These are phyloP conservation scores for Neonectria magnoliae DNA, from an alignment of 2,329 filamentous ascomycete genomes.

Conservation along the genomic window DNA sequence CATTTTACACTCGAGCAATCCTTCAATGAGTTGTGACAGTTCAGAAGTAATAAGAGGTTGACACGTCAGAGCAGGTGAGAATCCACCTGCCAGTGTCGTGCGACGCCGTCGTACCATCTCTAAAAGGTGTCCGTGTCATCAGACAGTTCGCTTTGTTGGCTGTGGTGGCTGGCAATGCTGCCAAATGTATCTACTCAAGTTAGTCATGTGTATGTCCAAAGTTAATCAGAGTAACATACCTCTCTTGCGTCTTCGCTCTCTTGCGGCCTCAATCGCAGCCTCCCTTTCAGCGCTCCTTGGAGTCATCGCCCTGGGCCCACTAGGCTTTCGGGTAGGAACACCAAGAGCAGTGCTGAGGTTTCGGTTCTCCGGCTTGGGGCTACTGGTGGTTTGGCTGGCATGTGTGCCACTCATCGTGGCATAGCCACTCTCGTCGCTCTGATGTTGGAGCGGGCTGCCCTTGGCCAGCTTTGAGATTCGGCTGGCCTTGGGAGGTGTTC, in stretches of 20 bases:
- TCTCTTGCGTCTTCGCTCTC: slow-evolving; percentile 65
- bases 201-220: slow-evolving; percentile 1
- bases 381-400: slow-evolving; percentile 62
- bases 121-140: slow-evolving; percentile 53
- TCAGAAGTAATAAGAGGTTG: slow-evolving; percentile 13
- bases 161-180: slow-evolving; percentile 47
- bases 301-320: slow-evolving; percentile 70
- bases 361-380: slow-evolving; percentile 66
- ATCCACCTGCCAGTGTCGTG: slow-evolving; percentile 15
- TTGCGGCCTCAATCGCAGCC: slow-evolving; percentile 49
- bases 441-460: slow-evolving; percentile 65
- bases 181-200: slow-evolving; percentile 48
- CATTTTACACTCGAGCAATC: slow-evolving; percentile 18
- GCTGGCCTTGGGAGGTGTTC: slow-evolving; percentile 58
- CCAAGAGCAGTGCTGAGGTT: slow-evolving; percentile 65
- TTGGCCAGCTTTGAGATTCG: slow-evolving; percentile 64
- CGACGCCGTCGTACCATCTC: slow-evolving; percentile 18
- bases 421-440: slow-evolving; percentile 65
- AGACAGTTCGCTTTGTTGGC: slow-evolving; percentile 15
- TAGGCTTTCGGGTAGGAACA: slow-evolving; percentile 63
- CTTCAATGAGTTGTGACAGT: slow-evolving; percentile 6
- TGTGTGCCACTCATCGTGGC: slow-evolving; percentile 18
- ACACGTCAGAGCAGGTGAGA: slow-evolving; percentile 16
- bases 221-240: slow-evolving; percentile 51
- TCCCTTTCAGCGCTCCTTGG: slow-evolving; percentile 63